phyloP scores from a whole-genome alignment of 2,329 filamentous ascomycete genomes.

The Clarireedia paspali region DNA sequence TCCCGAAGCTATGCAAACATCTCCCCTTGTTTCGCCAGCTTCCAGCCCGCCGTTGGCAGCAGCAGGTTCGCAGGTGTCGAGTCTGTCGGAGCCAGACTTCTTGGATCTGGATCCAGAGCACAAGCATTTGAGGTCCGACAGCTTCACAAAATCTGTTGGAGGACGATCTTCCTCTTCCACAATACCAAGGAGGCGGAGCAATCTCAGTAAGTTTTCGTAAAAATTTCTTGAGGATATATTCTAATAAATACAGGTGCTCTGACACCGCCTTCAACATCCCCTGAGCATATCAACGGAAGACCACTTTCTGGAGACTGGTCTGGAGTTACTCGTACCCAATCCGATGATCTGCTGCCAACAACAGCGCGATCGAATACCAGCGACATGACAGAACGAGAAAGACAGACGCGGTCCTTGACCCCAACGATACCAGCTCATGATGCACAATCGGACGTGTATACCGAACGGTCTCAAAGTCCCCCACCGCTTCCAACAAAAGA shows the following conservation, averaged over 20 bases:
- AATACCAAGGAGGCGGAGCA: slow-evolving; percentile 25
- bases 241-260: slow-evolving; percentile 25
- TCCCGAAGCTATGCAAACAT: slow-evolving; percentile 89
- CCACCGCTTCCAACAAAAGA: slow-evolving; percentile 64
- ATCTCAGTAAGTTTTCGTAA: slow-evolving; percentile 22
- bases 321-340: slow-evolving; percentile 38
- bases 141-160: slow-evolving; percentile 37
- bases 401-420: slow-evolving; percentile 33
- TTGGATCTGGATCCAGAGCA: slow-evolving; percentile 47
- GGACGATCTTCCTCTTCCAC: slow-evolving; percentile 34
- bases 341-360: slow-evolving; percentile 46
- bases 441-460: slow-evolving; percentile 21
- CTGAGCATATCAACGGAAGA: slow-evolving; percentile 39
- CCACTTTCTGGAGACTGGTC: slow-evolving; percentile 46
- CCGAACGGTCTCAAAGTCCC: slow-evolving; percentile 66
- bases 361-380: slow-evolving; percentile 33
- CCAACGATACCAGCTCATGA: slow-evolving; percentile 29
- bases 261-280: slow-evolving; percentile 47
- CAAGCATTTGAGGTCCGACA: slow-evolving; percentile 35
- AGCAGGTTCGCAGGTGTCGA: slow-evolving; percentile 35
- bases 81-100: slow-evolving; percentile 60
- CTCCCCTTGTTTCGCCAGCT: slow-evolving; percentile 84
- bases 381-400: slow-evolving; percentile 27
- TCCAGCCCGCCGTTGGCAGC: slow-evolving; percentile 65
- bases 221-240: neutral